A percentile compares a stretch with the other conserved stretches of the same genome.
Evolutionary conservation across 2,329 filamentous ascomycete genomes (phyloP).

Genomic region (Aspergillus quadricinctus): DNA sequence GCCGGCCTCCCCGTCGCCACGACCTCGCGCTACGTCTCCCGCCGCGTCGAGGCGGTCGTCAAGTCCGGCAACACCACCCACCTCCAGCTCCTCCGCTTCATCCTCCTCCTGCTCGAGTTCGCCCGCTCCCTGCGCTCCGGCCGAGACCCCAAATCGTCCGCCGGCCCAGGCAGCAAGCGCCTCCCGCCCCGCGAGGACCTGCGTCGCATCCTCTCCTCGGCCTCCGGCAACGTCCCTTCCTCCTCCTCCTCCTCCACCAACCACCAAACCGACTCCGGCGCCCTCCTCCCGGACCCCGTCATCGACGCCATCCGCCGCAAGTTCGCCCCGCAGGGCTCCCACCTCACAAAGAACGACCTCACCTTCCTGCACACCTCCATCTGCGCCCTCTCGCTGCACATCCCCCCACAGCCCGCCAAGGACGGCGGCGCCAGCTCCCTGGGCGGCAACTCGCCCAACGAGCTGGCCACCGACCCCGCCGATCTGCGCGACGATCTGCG

Average conservation of each 20-base stretch:
- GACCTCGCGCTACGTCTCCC: constrained; percentile 42
- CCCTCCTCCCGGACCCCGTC: constrained; percentile 36
- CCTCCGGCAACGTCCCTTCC: constrained; percentile 13
- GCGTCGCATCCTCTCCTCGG: constrained; percentile 32
- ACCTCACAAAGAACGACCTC: constrained; percentile 36
- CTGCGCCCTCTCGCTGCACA: constrained; percentile 43
- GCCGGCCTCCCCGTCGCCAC: constrained; percentile 33
- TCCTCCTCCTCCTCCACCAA: constrained; percentile 13
- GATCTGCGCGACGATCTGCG: constrained; percentile 44
- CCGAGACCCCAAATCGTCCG: constrained; percentile 17
- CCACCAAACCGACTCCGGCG: constrained; percentile 11
- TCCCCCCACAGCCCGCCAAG: constrained; percentile 38
- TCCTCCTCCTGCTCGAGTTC: constrained; percentile 43
- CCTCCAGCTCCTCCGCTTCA: constrained; percentile 43
- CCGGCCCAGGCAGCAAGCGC: constrained; percentile 35
- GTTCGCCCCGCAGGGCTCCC: constrained; percentile 36
- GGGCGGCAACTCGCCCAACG: constrained; percentile 33
- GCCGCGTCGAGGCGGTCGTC: constrained; percentile 38
- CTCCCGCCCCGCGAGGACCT: constrained; percentile 39
- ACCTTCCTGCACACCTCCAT: constrained; percentile 44
- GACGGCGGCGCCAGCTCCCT: constrained; percentile 33
- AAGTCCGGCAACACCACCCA: constrained; percentile 37
- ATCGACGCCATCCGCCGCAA: constrained; percentile 39
- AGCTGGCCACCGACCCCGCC: constrained; percentile 41
- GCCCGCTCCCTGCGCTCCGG: constrained; percentile 31